phyloP scores from a whole-genome alignment of 352 stramenopile species.

The Blastocystis sp. region DNA sequence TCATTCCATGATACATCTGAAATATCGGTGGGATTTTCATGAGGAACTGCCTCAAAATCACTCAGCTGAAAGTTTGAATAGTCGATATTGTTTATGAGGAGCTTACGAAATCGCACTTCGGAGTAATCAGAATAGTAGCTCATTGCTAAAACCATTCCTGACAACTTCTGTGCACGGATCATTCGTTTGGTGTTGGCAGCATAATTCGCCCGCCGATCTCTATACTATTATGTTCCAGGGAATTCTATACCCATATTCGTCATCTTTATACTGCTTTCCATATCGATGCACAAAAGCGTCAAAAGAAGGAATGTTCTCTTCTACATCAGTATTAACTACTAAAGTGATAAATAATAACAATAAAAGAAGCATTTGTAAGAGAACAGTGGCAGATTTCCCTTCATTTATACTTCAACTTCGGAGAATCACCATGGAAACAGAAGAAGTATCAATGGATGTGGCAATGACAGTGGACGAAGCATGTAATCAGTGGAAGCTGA shows the following conservation, averaged over 20 bases:
- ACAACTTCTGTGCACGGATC: not conserved
- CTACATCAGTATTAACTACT: not conserved
- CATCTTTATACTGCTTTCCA: conserved; percentile 56
- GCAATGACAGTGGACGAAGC: conserved; percentile 49
- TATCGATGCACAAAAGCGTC: conserved; percentile 23
- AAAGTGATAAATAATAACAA: not conserved
- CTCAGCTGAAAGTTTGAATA: not conserved
- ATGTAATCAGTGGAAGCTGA: conserved; percentile 40
- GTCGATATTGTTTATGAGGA: conserved; percentile 19
- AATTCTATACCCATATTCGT: conserved; percentile 43
- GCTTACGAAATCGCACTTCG: conserved; percentile 20
- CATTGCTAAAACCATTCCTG: not conserved
- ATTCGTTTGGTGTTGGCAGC: not conserved
- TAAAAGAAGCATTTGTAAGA: not conserved
- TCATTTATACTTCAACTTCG: not conserved
- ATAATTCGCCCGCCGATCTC: conserved; percentile 14
- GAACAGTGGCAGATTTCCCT: not conserved
- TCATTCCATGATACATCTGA: not conserved
- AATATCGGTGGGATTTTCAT: not conserved
- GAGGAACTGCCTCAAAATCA: not conserved
- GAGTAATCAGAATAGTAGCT: conserved; percentile 55
- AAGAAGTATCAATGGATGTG: conserved; percentile 54
- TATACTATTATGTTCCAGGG: not conserved
- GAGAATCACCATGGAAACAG: not conserved
- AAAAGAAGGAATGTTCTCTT: not conserved